Conservation (phyloP, 257 asterid species). For the Ilex asprella region DNA sequence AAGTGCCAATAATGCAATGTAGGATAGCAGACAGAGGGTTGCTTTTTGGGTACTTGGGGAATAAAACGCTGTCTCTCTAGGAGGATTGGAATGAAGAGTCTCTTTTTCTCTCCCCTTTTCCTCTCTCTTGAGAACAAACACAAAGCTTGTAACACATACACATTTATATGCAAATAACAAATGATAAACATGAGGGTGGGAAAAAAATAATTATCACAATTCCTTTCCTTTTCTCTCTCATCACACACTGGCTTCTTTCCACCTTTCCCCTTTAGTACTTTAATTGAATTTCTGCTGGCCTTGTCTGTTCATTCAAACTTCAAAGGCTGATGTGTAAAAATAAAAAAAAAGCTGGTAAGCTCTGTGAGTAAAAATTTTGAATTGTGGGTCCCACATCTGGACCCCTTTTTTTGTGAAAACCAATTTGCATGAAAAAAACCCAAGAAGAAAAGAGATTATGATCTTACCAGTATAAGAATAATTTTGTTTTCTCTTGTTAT, state of each 20-base stretch:
- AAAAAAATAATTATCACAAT: slow-evolving; percentile 1
- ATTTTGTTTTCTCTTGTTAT: neutral
- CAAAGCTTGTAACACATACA: slow-evolving; percentile 10
- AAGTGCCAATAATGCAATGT: slow-evolving; percentile 22
- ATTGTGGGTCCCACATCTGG: slow-evolving; percentile 1
- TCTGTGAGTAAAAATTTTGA: neutral
- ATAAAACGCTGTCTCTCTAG: slow-evolving; percentile 40
- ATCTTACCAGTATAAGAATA: neutral
- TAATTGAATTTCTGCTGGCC: slow-evolving; percentile 44
- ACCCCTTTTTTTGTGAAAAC: slow-evolving; percentile 7
- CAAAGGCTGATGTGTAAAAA: slow-evolving; percentile 15
- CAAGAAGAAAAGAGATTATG: slow-evolving; percentile 6
- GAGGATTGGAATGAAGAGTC: slow-evolving; percentile 39
- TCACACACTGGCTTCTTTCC: slow-evolving; percentile 24
- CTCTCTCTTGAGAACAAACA: slow-evolving; percentile 5
- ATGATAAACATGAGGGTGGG: slow-evolving; percentile 55
- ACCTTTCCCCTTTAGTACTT: slow-evolving; percentile 29
- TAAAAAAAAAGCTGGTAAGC: neutral
- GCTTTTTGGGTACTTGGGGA: slow-evolving; percentile 43
- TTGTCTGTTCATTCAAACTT: slow-evolving; percentile 29
- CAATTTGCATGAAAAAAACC: slow-evolving; percentile 20
- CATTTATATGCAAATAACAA: slow-evolving; percentile 41
- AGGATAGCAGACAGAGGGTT: slow-evolving; percentile 50
- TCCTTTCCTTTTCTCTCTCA: slow-evolving; percentile 34
- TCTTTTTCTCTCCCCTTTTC: slow-evolving; percentile 3